Evolutionary conservation across 202 grass and related monocot species (phyloP), one percentile per base, ranked within the genome.

Genomic region (Zizania palustris): DNA sequence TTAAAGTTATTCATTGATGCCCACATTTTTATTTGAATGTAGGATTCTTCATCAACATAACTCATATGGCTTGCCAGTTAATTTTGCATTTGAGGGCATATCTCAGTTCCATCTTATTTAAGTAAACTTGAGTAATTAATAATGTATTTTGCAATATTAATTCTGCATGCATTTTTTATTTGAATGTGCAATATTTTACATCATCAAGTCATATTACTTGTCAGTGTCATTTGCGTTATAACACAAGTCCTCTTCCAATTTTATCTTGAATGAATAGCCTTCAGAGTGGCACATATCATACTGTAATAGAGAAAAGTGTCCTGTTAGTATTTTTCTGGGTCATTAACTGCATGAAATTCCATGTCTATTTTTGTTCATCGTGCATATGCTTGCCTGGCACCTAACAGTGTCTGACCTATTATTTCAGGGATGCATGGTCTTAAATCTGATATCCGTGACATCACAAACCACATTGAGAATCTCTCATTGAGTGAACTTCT

Each of bases 401-500:
- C 75, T 80, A 71, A 75, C 39, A 42, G 34, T 75, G 57, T 35
- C 75, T 75, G 13, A 54, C 62, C 61, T 79, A 42, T 93, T 65
- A 34, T 79, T 86, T 87, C 75, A 99, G 96, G 91, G 74, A 45
- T 79, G 61, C 78, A 91, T 86, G 85, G 92, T 34, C 85, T 90
- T 22, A 97, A 90, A 80, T 69, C 91, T 67, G 89, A 99, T 83
- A 64, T 86, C 22, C 72, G 79, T 87, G 96, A 98, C 66, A 80
- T 95, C 63, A 92, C 89, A 45, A 90, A 90, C 75, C 78, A 90
- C 83, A 83, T 90, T 56, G 85, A 93, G 79, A 91, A 95, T 40
- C 80, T 86, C 28, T 74, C 87, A 7, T 80, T 99, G 71, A 78
- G 74, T 2, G 92, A 95, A 60, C 96, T 99, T 89, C 89, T 99